Base-by-base conservation (phyloP, 2,329 filamentous ascomycete genomes). In the Acephala macrosclerotiorum region DNA sequence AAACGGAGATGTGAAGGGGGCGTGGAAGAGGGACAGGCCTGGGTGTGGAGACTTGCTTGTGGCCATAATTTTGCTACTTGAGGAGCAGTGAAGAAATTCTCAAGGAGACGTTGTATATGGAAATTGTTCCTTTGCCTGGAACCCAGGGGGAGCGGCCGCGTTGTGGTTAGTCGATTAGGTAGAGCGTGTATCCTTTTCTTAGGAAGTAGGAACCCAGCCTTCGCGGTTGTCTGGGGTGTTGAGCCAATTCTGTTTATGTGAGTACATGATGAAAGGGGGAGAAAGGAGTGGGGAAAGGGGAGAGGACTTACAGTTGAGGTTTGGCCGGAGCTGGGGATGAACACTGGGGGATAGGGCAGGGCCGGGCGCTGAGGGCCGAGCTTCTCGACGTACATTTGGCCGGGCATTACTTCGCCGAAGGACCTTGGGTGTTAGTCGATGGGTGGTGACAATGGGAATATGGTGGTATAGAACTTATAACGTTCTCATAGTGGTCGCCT, bases 361-460 rank as follows among this genome's bases (percentile, higher is more conserved):
- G 56, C 56, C 22, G 57, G 14, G 3, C 51, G 22, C 14, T 22
- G 35, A 16, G 81, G 80, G 9, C 70, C 69, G 22, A 84, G 76
- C 64, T 77, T 77, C 75, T 85, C 83, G 36, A 84, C 82, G 67
- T 85, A 85, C 77, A 85, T 82, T 26, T 57, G 53, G 33, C 29
- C 53, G 12, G 36, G 20, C 53, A 57, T 57, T 12, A 57, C 53
- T 36, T 57, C 53, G 12, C 53, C 53, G 33, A 36, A 22, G 29
- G 53, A 36, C 53, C 38, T 20, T 3, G 7, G 18, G 12, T 6
- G 42, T 47, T 8, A 20, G 42, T 22, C 6, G 18, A 22, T n/a
- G 18, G 18, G 12, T 5, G 12, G 18, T 42, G 42, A 47, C 5
- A 9, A 33, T 9, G 4, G 29, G 29, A 9, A 33, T 33, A 9